Percentiles rank a stretch among this genome's conserved stretches.
Evolutionary conservation across 768 basidiomycete genomes (phyloP).

Genomic region (Psilocybe cyanescens): DNA sequence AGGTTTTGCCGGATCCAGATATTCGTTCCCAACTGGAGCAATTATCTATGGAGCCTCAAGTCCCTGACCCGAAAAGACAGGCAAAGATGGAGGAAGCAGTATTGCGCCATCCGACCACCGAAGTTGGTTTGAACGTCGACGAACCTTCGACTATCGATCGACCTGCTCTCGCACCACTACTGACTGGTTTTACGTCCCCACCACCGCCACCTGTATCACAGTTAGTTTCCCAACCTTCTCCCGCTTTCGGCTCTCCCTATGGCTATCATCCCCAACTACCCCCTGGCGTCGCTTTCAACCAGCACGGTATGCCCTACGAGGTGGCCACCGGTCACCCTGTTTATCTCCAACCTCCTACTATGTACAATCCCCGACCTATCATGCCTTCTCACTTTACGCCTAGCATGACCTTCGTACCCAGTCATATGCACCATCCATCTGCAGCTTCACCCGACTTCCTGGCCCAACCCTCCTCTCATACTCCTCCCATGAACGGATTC

Average conservation of each 20-base stretch:
- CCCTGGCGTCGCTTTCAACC: slow-evolving; percentile 72
- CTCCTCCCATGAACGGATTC: slow-evolving; percentile 66
- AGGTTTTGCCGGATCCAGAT: slow-evolving; percentile 30
- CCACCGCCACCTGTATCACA: slow-evolving; percentile 27
- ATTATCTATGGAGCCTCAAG: slow-evolving; percentile 35
- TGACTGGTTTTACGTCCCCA: slow-evolving; percentile 45
- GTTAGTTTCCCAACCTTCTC: slow-evolving; percentile 45
- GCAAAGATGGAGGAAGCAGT: slow-evolving; percentile 54
- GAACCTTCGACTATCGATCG: slow-evolving; percentile 29
- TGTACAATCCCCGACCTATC: slow-evolving; percentile 72
- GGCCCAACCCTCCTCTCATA: slow-evolving; percentile 53
- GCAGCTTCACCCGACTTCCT: slow-evolving; percentile 67
- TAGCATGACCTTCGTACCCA: slow-evolving; percentile 55
- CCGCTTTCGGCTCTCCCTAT: slow-evolving; percentile 72
- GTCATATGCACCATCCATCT: slow-evolving; percentile 66
- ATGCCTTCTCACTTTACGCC: slow-evolving; percentile 58
- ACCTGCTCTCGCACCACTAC: slow-evolving; percentile 42
- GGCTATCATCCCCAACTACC: slow-evolving; percentile 64
- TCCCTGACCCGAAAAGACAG: slow-evolving; percentile 37
- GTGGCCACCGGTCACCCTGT: slow-evolving; percentile 82
- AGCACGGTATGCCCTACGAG: slow-evolving; percentile 83
- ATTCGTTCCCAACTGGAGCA: slow-evolving; percentile 44
- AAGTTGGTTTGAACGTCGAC: slow-evolving; percentile 23
- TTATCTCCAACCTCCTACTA: slow-evolving; percentile 62
- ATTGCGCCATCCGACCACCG: slow-evolving; percentile 38